Evolutionary conservation across 352 stramenopile genomes (phyloP).

Genomic region (Phytophthora melonis): DNA sequence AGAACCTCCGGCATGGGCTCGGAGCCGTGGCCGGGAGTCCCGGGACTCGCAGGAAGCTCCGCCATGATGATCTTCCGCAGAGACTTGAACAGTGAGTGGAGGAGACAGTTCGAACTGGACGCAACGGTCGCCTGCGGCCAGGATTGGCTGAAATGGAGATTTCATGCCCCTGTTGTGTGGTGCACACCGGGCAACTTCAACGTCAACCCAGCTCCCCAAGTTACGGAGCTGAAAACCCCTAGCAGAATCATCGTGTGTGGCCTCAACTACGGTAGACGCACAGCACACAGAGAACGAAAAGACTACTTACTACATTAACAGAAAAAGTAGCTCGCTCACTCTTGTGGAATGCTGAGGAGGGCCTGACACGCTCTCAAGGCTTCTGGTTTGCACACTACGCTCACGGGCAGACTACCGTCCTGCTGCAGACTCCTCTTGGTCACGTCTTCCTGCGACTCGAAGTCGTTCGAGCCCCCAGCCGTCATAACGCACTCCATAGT

Average conservation of each 20-base stretch:
- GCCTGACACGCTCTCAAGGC: slow-evolving; percentile 38
- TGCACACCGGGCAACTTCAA: slow-evolving; percentile 35
- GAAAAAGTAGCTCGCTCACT: slow-evolving; percentile 1
- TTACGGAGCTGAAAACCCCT: no score
- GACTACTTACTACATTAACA: neutral
- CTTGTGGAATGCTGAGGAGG: slow-evolving; percentile 14
- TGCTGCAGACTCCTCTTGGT: slow-evolving; percentile 47
- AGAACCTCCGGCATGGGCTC: slow-evolving; percentile 12
- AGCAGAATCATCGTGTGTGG: no score
- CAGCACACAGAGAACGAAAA: neutral
- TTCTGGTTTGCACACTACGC: slow-evolving; percentile 43
- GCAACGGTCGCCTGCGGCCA: neutral
- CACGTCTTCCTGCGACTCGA: slow-evolving; percentile 33
- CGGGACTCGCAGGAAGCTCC: slow-evolving; percentile 8
- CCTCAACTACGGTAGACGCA: no score
- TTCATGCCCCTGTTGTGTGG: slow-evolving; percentile 24
- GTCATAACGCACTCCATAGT: slow-evolving; percentile 53
- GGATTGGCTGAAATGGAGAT: slow-evolving; percentile 31
- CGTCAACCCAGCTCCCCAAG: neutral
- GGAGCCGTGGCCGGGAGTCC: neutral
- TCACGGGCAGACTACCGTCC: slow-evolving; percentile 49
- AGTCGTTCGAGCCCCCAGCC: slow-evolving; percentile 46
- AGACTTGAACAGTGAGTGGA: slow-evolving; percentile 16
- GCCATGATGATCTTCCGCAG: slow-evolving; percentile 24
- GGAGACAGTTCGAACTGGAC: slow-evolving; percentile 42